These are phyloP conservation scores for Salvia rosmarinus DNA, from an alignment of 257 asterid genomes.

Conservation along the genomic window DNA sequence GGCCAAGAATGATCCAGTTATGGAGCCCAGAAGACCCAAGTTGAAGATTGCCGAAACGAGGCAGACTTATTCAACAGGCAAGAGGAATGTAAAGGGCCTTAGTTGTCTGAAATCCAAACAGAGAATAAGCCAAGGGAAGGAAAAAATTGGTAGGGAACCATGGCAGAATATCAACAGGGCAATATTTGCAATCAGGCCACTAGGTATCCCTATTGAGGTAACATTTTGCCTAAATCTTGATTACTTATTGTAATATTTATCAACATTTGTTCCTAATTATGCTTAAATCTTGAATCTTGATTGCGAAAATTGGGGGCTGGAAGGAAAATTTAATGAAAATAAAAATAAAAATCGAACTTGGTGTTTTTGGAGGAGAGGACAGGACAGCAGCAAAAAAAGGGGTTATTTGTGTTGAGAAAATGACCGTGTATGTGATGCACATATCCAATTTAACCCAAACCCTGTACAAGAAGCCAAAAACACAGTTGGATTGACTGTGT, in stretches of 20 bases:
- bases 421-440: slow-evolving; percentile 32
- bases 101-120: slow-evolving; percentile 42
- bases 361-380: slow-evolving; percentile 40
- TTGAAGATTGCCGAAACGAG: slow-evolving; percentile 31
- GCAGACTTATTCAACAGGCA: slow-evolving; percentile 34
- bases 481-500: slow-evolving; percentile 88
- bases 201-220: slow-evolving; percentile 33
- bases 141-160: slow-evolving; percentile 38
- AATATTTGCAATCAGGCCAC: slow-evolving; percentile 27
- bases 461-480: slow-evolving; percentile 65
- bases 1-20: slow-evolving; percentile 40
- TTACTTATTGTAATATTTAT: not conserved
- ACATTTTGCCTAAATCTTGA: slow-evolving; percentile 12
- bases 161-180: slow-evolving; percentile 25
- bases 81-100: slow-evolving; percentile 36
- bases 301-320: not conserved
- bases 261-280: not conserved
- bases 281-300: not conserved
- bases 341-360: slow-evolving; percentile 9
- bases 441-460: slow-evolving; percentile 48
- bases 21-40: slow-evolving; percentile 50
- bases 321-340: not conserved
- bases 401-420: slow-evolving; percentile 24
- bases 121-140: slow-evolving; percentile 56
- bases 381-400: slow-evolving; percentile 44